These are phyloP conservation scores for Diaporthe nobilis DNA, from an alignment of 2,329 filamentous ascomycete species.

Conservation along the genomic window DNA sequence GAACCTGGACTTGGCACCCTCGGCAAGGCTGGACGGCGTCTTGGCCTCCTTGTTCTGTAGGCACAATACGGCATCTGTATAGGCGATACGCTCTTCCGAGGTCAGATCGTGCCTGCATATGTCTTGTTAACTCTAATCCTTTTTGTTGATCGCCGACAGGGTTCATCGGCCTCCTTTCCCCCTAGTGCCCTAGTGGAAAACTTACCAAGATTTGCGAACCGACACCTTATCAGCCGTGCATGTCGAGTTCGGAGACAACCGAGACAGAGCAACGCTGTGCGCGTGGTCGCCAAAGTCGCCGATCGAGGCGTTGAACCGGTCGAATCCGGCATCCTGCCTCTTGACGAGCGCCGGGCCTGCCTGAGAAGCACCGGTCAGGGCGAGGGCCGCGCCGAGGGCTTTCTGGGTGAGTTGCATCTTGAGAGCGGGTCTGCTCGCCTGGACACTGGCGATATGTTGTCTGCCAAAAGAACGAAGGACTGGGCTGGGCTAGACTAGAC, in stretches of 20 bases:
- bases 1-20: constrained; percentile 49
- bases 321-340: constrained; percentile 14
- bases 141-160: not conserved
- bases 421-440: constrained; percentile 1
- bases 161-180: not conserved
- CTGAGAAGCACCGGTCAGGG: constrained; percentile 3
- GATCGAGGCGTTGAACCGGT: constrained; percentile 20
- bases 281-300: constrained; percentile 15
- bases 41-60: constrained; percentile 48
- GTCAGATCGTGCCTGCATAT: constrained; percentile 49
- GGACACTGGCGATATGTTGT: not conserved
- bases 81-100: constrained; percentile 48
- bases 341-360: constrained; percentile 11
- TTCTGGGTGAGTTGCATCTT: constrained; percentile 20
- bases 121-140: constrained; percentile 8
- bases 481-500: constrained; percentile 4
- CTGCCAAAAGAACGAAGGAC: constrained; percentile 9
- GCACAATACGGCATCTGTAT: constrained; percentile 49
- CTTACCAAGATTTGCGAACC: constrained; percentile 34
- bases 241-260: constrained; percentile 20
- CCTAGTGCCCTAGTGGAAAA: too few species aligned
- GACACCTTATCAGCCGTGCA: constrained; percentile 31
- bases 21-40: constrained; percentile 45
- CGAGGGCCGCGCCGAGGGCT: constrained; percentile 18
- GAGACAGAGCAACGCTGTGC: constrained; percentile 19